phyloP scores from a whole-genome alignment of 345 rosid genomes.

The Populus simonii region DNA sequence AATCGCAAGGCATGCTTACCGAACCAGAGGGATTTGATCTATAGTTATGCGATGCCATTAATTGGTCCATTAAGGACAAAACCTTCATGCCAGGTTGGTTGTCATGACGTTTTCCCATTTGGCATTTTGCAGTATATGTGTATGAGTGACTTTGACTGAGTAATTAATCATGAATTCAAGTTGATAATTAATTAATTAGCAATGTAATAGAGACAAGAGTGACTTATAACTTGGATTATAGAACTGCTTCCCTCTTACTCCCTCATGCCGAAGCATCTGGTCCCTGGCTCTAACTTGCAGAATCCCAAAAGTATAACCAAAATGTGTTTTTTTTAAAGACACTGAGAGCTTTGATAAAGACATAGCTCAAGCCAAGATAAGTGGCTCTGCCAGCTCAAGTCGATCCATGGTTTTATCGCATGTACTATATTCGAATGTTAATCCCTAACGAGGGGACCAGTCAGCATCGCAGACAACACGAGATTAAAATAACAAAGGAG shows the following conservation, averaged over 20 bases:
- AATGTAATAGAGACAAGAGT: slow-evolving; percentile 11
- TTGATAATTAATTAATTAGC: not conserved
- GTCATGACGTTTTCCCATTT: not conserved
- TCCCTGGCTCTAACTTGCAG: slow-evolving; percentile 8
- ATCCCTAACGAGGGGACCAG: slow-evolving; percentile 1
- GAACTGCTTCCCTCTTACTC: not conserved
- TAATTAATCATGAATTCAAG: not conserved
- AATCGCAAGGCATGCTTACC: not conserved
- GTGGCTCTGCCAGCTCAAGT: slow-evolving; percentile 19
- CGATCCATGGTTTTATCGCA: not conserved
- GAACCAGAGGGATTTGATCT: not conserved
- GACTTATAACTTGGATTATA: not conserved
- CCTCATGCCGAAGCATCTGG: not conserved
- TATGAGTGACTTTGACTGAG: slow-evolving; percentile 1
- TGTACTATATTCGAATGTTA: not conserved
- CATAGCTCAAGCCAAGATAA: slow-evolving; percentile 21
- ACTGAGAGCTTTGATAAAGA: slow-evolving; percentile 16
- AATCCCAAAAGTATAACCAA: slow-evolving; percentile 20
- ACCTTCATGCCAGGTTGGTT: not conserved
- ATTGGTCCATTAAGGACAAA: slow-evolving; percentile 1
- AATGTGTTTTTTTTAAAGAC: not conserved
- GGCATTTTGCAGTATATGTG: not conserved
- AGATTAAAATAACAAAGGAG: not conserved
- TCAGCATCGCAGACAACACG: not conserved
- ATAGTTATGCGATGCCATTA: not conserved